Evolutionary conservation across 768 basidiomycete genomes (phyloP).

Genomic region (Dentipellis sp.): DNA sequence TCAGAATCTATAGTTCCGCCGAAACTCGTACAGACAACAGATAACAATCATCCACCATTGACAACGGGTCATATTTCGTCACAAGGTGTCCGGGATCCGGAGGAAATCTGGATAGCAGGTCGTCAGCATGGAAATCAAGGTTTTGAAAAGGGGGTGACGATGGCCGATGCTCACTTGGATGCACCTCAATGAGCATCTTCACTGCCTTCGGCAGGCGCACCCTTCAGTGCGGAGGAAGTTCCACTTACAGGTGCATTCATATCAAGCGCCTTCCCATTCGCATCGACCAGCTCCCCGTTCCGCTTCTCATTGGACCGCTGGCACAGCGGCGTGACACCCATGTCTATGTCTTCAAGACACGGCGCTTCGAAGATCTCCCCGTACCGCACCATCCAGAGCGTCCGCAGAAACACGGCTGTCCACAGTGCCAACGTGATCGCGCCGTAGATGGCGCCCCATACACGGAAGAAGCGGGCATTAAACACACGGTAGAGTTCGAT

Average conservation of each 20-base stretch:
- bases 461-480: conserved; percentile 44
- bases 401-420: conserved; percentile 36
- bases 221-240: neutral
- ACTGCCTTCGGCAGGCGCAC: no score
- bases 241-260: neutral
- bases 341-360: conserved; percentile 25
- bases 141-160: no score
- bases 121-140: no score
- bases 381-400: conserved; percentile 24
- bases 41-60: no score
- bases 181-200: no score
- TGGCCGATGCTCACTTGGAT: no score
- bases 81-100: no score
- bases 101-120: no score
- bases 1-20: no score
- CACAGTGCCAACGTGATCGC: conserved; percentile 42
- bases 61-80: no score
- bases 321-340: neutral
- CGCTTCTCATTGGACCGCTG: neutral
- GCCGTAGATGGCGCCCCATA: conserved; percentile 50
- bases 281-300: neutral
- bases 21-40: no score
- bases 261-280: neutral
- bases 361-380: conserved; percentile 36
- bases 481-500: conserved; percentile 40